Evolutionary conservation across 2,329 filamentous ascomycete genomes (phyloP).

Genomic region (Phaeosphaeriaceae sp.): DNA sequence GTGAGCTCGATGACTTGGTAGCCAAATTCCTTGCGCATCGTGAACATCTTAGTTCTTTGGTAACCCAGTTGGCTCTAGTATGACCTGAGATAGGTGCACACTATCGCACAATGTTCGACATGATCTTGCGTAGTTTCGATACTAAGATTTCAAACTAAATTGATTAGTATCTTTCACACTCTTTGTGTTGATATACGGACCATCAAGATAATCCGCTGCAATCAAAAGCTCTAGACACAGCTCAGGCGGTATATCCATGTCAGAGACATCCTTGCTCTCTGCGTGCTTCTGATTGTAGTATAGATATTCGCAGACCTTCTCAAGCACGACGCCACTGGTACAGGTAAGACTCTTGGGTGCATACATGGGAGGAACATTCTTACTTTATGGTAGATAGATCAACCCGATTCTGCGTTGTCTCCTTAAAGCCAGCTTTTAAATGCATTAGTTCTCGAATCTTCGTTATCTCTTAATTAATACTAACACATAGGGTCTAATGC

Average conservation of each 20-base stretch:
- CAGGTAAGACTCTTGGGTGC: conserved; percentile 5
- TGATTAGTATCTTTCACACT: neutral
- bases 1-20: too few relatives aligned
- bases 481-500: conserved; percentile 75
- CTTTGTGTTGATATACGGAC: conserved; percentile 12
- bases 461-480: conserved; percentile 23
- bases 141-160: neutral
- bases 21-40: too few relatives aligned
- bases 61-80: too few relatives aligned
- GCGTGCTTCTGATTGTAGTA: conserved; percentile 80
- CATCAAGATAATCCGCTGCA: conserved; percentile 74
- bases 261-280: conserved; percentile 73
- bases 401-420: conserved; percentile 69
- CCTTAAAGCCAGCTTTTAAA: conserved; percentile 66
- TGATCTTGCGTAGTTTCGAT: neutral
- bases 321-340: conserved; percentile 71
- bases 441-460: neutral
- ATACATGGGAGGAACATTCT: conserved; percentile 5
- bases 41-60: too few relatives aligned
- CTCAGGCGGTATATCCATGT: conserved; percentile 82
- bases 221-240: conserved; percentile 78
- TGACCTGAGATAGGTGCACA: neutral
- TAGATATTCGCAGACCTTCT: conserved; percentile 83
- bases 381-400: conserved; percentile 77
- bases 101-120: neutral